Conservation (phyloP, 2,329 filamentous ascomycete species). For the Aureobasidium sp. region DNA sequence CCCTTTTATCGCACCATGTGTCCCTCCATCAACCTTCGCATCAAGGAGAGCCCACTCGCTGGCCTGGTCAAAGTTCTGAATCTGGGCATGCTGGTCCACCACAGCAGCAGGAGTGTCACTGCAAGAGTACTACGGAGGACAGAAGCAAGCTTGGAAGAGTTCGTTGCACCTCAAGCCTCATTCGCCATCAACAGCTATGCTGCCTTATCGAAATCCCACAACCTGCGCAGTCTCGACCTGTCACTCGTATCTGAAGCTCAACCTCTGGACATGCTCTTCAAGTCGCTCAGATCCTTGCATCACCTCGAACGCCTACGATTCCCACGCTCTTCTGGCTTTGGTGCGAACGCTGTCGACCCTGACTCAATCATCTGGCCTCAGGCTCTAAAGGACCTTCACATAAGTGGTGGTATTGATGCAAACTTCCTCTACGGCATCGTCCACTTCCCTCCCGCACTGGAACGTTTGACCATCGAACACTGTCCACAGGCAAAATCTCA, state of each 20-base stretch:
- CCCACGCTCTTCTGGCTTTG: conserved; percentile 28
- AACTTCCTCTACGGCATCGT: conserved; percentile 34
- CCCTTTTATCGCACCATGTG: conserved; percentile 50
- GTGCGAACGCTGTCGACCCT: conserved; percentile 19
- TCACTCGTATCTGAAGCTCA: conserved; percentile 47
- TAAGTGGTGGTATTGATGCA: conserved; percentile 39
- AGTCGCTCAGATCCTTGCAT: conserved; percentile 41
- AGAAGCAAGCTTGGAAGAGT: conserved; percentile 45
- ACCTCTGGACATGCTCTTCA: conserved; percentile 42
- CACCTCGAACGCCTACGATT: conserved; percentile 38
- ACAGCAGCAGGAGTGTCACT: conserved; percentile 51
- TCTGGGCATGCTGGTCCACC: conserved; percentile 50
- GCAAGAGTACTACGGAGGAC: conserved; percentile 50
- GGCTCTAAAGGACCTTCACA: conserved; percentile 33
- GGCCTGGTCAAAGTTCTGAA: conserved; percentile 47
- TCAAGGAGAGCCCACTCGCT: conserved; percentile 42
- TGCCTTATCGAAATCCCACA: conserved; percentile 48
- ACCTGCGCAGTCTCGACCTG: conserved; percentile 46
- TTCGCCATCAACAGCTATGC: conserved; percentile 53
- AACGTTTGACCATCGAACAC: conserved; percentile 36
- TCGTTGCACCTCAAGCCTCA: conserved; percentile 50
- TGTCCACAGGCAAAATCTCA: conserved; percentile 33
- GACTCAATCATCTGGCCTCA: conserved; percentile 36
- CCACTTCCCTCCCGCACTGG: conserved; percentile 27
- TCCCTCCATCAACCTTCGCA: conserved; percentile 43